Percentiles rank a stretch among this genome's conserved stretches.
Evolutionary conservation across 768 basidiomycete genomes (phyloP).

Genomic region (Gyrodon lividus): DNA sequence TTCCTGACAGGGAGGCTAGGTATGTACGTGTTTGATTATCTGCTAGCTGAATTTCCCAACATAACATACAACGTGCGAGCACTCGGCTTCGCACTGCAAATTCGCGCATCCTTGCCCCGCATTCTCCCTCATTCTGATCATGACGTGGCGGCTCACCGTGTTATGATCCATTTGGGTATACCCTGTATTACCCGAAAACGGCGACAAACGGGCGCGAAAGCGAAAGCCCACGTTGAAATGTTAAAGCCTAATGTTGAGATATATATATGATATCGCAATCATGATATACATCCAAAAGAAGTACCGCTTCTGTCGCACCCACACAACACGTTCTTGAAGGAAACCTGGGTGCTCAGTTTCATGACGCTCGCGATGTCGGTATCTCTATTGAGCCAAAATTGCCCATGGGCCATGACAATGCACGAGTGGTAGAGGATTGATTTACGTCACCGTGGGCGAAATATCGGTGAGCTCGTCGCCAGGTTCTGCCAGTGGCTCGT

Average conservation of each 20-base stretch:
- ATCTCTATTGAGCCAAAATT: slow-evolving; percentile 4
- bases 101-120: background rate
- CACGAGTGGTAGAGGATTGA: too few species aligned
- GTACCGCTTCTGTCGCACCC: background rate
- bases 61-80: background rate
- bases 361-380: background rate
- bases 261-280: background rate
- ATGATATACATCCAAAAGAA: background rate
- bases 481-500: background rate
- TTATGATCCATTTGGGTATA: background rate
- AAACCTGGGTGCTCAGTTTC: background rate
- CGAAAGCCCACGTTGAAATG: slow-evolving; percentile 9
- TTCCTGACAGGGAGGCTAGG: slow-evolving; percentile 14
- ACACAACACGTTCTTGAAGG: background rate
- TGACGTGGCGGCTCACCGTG: background rate
- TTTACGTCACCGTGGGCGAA: slow-evolving; percentile 21
- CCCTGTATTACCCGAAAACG: slow-evolving; percentile 6
- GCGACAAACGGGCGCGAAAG: slow-evolving; percentile 23
- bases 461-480: background rate
- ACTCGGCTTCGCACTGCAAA: background rate
- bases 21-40: slow-evolving; percentile 6
- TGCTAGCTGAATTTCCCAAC: slow-evolving; percentile 1
- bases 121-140: too few species aligned
- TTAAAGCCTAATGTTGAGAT: slow-evolving; percentile 15
- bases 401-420: background rate